Percentiles rank a stretch among this genome's conserved stretches.
phyloP scores from a whole-genome alignment of 352 stramenopile genomes.

The Lagenidium giganteum region DNA sequence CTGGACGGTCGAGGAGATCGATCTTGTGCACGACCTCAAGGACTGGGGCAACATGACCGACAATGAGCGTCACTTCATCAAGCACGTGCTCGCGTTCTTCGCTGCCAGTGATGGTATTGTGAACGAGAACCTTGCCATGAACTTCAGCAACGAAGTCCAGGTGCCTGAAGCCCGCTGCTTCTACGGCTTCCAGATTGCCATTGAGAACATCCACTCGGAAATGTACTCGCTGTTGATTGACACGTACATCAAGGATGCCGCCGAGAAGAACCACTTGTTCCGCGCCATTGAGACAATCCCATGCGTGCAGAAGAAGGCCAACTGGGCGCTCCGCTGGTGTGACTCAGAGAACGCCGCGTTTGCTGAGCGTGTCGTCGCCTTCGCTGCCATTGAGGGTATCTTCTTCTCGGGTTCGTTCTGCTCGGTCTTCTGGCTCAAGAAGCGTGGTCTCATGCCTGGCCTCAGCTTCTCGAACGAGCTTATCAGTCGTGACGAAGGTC shows the following conservation, averaged over 20 bases:
- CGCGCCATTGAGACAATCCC: conserved; percentile 98
- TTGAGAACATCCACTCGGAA: conserved; percentile 99
- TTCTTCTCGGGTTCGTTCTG: conserved; percentile 99
- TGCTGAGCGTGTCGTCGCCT: conserved; percentile 95
- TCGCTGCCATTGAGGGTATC: conserved; percentile 98
- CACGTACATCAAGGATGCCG: conserved; percentile 96
- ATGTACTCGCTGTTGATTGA: conserved; percentile 99
- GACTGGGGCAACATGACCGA: conserved; percentile 93
- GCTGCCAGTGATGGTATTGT: conserved; percentile 98
- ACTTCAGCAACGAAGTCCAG: conserved; percentile 98
- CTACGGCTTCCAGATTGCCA: conserved; percentile 99
- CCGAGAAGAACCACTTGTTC: conserved; percentile 93
- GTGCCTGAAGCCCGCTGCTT: conserved; percentile 97
- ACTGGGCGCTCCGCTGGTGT: conserved; percentile 97
- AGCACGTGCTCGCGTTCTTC: conserved; percentile 98
- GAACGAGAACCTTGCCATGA: conserved; percentile 98
- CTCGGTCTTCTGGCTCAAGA: conserved; percentile 99
- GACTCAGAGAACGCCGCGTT: conserved; percentile 91
- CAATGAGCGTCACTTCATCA: conserved; percentile 98
- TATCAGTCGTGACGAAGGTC: conserved; percentile 97
- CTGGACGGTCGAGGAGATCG: conserved; percentile 99
- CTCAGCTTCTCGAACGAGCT: conserved; percentile 99
- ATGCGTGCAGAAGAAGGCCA: conserved; percentile 96
- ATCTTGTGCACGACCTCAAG: conserved; percentile 94
- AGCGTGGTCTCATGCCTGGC: conserved; percentile 98